phyloP scores from a whole-genome alignment of 176 grass and related monocot genomes.

The Phoenix dactylifera region DNA sequence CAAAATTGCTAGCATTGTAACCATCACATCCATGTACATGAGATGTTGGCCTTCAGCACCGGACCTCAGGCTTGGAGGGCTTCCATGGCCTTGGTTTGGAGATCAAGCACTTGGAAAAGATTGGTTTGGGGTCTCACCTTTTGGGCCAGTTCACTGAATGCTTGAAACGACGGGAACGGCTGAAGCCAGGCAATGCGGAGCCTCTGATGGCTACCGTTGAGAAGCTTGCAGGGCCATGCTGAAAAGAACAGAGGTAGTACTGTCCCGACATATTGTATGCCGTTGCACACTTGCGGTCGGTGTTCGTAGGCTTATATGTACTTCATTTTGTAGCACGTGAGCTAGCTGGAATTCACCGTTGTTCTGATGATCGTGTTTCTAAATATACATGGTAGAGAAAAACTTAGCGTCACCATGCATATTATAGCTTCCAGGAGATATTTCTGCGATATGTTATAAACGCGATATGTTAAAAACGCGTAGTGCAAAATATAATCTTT shows the following conservation, averaged over 20 bases:
- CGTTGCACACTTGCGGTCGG: background rate
- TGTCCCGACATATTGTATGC: background rate
- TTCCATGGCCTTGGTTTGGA: background rate
- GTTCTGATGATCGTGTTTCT: no score
- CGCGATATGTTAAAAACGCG: no score
- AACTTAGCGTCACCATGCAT: no score
- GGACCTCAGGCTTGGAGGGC: no score
- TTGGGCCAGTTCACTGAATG: background rate
- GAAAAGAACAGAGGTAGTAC: background rate
- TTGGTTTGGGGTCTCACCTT: slow-evolving; percentile 7
- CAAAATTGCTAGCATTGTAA: background rate
- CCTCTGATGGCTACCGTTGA: background rate
- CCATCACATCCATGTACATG: slow-evolving; percentile 5
- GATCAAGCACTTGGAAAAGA: background rate
- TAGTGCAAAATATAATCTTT: no score
- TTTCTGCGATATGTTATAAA: no score
- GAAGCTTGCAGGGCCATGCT: slow-evolving; percentile 2
- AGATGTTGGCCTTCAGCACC: background rate
- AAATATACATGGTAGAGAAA: no score
- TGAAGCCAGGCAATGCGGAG: background rate
- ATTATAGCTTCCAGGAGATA: no score
- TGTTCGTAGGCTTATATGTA: no score
- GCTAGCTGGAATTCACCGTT: no score
- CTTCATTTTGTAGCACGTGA: no score
- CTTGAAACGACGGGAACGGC: background rate